Evolutionary conservation across 768 basidiomycete genomes (phyloP), one percentile per base, ranked within the genome.

Genomic region (Boletus patriciae): DNA sequence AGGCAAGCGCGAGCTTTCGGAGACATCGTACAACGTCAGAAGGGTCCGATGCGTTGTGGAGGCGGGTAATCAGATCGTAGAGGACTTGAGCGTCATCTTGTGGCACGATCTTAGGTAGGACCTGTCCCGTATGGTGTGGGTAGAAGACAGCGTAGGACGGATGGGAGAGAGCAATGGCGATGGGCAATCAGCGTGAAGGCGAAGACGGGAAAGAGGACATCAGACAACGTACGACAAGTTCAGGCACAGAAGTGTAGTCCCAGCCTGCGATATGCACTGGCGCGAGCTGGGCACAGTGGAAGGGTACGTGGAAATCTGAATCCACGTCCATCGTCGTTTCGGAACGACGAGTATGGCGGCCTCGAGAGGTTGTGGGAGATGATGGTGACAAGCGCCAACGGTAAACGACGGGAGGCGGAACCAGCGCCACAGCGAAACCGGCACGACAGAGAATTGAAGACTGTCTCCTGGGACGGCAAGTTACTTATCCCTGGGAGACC

Each of bases 211-310:
- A 16, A 48, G 55, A 43, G 48, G 49, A 34, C n/a, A 8, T n/a
- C 23, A 27, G 12, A 13, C 0, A 8, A 67, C 70, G 55, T 53
- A 73, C 70, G 36, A 62, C 63, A 7, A 71, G 61, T 55, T 71
- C 65, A 7, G 62, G 67, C 3, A 69, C 50, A 13, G 51, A 50
- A 36, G 67, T 48, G 29, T 71, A 71, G 49, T 69, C 61, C 70
- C 70, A 71, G 21, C 69, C 67, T 8, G 55, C 16, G 29, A 73
- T 61, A 15, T 62, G 63, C 2, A 63, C 49, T 13, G 70, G 70
- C 0, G 70, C 71, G 21, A 71, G 69, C 50, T 67, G 69, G 18
- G 63, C 52, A 8, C 65, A 67, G 45, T 71, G 70, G 8, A 69
- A 73, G 21, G 69, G 71, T 37, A 71, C 57, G 15, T 25, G 66